Percentiles rank a stretch among this genome's conserved stretches.
These are phyloP conservation scores for Phaseolus coccineus DNA, from an alignment of 331 rosid genomes.

Conservation along the genomic window DNA sequence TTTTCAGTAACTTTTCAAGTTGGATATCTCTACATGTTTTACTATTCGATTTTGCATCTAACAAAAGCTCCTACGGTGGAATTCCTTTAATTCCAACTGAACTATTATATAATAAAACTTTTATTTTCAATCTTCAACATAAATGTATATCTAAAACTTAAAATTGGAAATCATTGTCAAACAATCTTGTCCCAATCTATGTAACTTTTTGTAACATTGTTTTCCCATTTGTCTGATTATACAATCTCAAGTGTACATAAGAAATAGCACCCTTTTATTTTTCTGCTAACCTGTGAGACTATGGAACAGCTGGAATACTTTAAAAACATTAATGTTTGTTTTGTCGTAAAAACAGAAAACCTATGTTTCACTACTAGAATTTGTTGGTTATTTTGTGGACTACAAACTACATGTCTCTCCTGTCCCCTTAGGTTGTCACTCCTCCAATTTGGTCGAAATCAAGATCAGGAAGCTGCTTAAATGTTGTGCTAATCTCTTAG, in stretches of 20 bases:
- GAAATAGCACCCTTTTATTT: conserved; percentile 14
- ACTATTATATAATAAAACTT: no score
- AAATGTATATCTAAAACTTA: no score
- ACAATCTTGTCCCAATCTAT: neutral
- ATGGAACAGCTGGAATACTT: neutral
- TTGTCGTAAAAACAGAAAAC: neutral
- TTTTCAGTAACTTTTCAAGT: neutral
- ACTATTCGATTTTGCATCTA: neutral
- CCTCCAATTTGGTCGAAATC: conserved; percentile 17
- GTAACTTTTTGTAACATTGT: neutral
- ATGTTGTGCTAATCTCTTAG: conserved; percentile 40
- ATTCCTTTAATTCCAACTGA: no score
- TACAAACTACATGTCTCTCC: conserved; percentile 4
- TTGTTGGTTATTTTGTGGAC: conserved; percentile 27
- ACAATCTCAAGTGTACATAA: neutral
- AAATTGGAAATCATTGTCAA: no score
- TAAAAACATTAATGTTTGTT: neutral
- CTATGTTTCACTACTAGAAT: neutral
- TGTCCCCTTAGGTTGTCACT: conserved; percentile 37
- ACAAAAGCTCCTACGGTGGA: neutral
- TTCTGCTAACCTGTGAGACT: neutral
- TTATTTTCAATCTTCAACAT: no score
- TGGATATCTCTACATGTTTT: neutral
- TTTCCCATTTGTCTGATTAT: neutral
- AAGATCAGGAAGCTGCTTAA: conserved; percentile 37